Conservation (phyloP, 768 basidiomycete genomes). For the Boletus pseudo-olivaceus region DNA sequence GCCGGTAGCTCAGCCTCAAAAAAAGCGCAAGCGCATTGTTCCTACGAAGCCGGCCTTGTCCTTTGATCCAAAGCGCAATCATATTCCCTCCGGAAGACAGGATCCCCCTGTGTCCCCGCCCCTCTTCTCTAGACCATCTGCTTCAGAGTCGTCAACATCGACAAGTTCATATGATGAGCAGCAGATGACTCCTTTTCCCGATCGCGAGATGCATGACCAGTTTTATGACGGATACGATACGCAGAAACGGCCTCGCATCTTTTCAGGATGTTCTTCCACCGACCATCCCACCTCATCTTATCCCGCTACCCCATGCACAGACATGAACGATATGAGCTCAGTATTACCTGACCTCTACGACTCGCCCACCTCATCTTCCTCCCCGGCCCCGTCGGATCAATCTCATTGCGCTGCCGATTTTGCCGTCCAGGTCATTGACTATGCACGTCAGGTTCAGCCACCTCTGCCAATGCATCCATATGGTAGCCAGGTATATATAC, state of each 20-base stretch:
- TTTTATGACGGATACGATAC: slow-evolving; percentile 9
- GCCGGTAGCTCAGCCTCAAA: slow-evolving; percentile 7
- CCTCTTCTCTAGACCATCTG: slow-evolving; percentile 5
- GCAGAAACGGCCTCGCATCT: slow-evolving; percentile 17
- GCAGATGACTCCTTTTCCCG: not conserved
- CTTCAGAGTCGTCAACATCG: slow-evolving; percentile 7
- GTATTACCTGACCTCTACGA: slow-evolving; percentile 15
- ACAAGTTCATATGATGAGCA: slow-evolving; percentile 11
- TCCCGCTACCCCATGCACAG: slow-evolving; percentile 11
- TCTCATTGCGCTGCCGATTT: slow-evolving; percentile 16
- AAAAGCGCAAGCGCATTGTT: slow-evolving; percentile 20
- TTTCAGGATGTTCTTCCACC: slow-evolving; percentile 2
- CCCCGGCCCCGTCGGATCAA: slow-evolving; percentile 24
- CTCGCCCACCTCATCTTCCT: slow-evolving; percentile 26
- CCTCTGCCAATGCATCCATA: slow-evolving; percentile 1
- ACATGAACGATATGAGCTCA: slow-evolving; percentile 12
- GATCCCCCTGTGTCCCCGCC: slow-evolving; percentile 9
- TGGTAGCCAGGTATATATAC: slow-evolving; percentile 2
- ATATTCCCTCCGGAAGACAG: slow-evolving; percentile 25
- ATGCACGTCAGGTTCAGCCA: slow-evolving; percentile 1
- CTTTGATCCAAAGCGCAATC: slow-evolving; percentile 18
- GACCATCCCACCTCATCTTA: slow-evolving; percentile 9
- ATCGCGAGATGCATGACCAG: slow-evolving; percentile 9
- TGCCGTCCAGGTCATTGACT: not conserved
- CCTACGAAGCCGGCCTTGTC: slow-evolving; percentile 20